These are phyloP conservation scores for Linderina pennispora DNA, from an alignment of 192 early-diverging fungal species.

Conservation along the genomic window DNA sequence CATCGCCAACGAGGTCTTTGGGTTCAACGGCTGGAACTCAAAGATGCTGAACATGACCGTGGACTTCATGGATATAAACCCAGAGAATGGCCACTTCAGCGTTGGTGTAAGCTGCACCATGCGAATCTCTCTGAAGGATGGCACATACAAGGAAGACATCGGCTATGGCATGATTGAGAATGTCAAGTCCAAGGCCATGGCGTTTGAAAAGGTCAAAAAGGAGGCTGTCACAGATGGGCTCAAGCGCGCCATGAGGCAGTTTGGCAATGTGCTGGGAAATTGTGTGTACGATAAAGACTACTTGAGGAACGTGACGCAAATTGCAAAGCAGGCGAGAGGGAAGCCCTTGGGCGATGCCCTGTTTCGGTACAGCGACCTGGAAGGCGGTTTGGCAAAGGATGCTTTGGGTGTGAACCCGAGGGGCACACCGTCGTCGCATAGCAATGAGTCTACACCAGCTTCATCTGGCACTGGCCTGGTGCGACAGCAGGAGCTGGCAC, in stretches of 20 bases:
- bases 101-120: slow-evolving; percentile 72
- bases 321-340: slow-evolving; percentile 31
- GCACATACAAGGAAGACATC: slow-evolving; percentile 82
- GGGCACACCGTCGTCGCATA: no score
- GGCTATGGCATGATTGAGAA: slow-evolving; percentile 84
- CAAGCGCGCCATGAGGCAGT: slow-evolving; percentile 79
- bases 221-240: slow-evolving; percentile 85
- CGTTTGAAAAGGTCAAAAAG: slow-evolving; percentile 89
- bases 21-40: slow-evolving; percentile 89
- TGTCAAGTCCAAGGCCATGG: slow-evolving; percentile 63
- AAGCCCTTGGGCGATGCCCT: slow-evolving; percentile 17
- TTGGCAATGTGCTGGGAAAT: slow-evolving; percentile 83
- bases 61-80: slow-evolving; percentile 60
- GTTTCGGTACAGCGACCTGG: slow-evolving; percentile 28
- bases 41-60: slow-evolving; percentile 63
- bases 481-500: no score
- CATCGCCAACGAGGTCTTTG: slow-evolving; percentile 91
- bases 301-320: slow-evolving; percentile 28
- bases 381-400: no score
- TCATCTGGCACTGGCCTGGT: no score
- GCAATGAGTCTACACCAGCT: no score
- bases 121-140: slow-evolving; percentile 80
- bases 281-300: slow-evolving; percentile 83
- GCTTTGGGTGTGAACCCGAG: no score
- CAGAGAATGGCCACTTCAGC: slow-evolving; percentile 51